Base-by-base conservation (phyloP, 2,329 filamentous ascomycete genomes). In the Byssothecium circinans region DNA sequence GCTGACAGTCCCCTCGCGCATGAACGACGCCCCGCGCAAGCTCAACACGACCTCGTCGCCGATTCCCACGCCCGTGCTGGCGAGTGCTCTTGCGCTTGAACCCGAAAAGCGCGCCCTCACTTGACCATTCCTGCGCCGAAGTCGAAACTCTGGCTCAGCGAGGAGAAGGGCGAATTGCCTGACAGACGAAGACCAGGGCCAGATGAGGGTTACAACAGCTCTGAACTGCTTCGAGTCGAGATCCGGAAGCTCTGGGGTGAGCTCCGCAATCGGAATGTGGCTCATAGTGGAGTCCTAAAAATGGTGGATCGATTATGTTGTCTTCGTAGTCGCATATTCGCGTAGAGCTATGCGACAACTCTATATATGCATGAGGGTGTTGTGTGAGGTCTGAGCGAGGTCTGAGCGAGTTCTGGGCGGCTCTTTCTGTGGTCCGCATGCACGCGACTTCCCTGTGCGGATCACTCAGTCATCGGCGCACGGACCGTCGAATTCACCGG, bases 101-200 rank as follows among this genome's bases (percentile, higher is more conserved):
- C 86, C 88, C 23, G 79, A 77, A 58, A 96, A 90, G 34, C 86
- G 82, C 40, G 91, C 81, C 47, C 91, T 86, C 18, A 96, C 83
- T 71, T 96, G 90, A 11, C 92, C 92, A 56, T 82, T 86, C 33
- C 80, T 78, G 53, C 84, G 83, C 46, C 92, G 88, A 41, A 92
- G 78, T 39, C 89, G 86, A 62, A 91, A 88, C 68, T 96, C 90
- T 37, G 85, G 84, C 61, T 96, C 91, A 37, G 88, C 88, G 27
- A 97, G 81, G 17, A 95, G 81, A 41, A 96, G 85, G 20, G 89
- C 86, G 57, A 91, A 81, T 32, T 84, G 84, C 43, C 81, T 82
- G 23, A 81, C 87, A 20, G 89, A 83, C 18, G 87, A 87, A 55
- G 88, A 96, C 71, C 89, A 96, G 0, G 92, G 92, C 91, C 92